A percentile compares a stretch with the other conserved stretches of the same genome.
Evolutionary conservation across 495 filamentous ascomycete species (phyloP).

Genomic region (Lineolata rhizophorae): DNA sequence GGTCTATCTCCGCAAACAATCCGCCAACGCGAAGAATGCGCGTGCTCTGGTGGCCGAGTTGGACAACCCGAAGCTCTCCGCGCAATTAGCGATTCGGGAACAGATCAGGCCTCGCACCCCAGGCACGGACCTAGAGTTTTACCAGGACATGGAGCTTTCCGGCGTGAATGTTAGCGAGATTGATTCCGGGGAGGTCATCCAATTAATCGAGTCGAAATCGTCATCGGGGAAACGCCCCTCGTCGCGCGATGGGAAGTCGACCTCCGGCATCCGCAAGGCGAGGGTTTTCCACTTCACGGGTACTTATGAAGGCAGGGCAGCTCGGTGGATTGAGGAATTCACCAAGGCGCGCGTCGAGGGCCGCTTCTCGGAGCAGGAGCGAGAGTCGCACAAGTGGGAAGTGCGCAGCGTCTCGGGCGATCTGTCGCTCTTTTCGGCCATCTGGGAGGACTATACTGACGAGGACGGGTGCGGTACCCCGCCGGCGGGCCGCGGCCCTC

Average conservation of each 20-base stretch:
- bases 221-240: neutral
- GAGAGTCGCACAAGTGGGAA: conserved; percentile 61
- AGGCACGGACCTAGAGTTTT: conserved; percentile 46
- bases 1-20: conserved; percentile 48
- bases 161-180: conserved; percentile 60
- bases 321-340: conserved; percentile 64
- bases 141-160: conserved; percentile 45
- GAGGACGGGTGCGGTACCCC: conserved; percentile 5
- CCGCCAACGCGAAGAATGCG: conserved; percentile 38
- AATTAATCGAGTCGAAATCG: conserved; percentile 28
- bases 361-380: conserved; percentile 54
- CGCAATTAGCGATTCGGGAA: too few relatives aligned
- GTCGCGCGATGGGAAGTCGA: neutral
- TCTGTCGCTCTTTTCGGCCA: conserved; percentile 46
- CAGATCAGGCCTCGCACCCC: too few relatives aligned
- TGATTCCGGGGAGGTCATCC: conserved; percentile 44
- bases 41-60: conserved; percentile 64
- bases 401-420: conserved; percentile 40
- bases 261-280: neutral
- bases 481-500: conserved; percentile 31
- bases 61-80: conserved; percentile 46
- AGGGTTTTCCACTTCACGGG: conserved; percentile 45
- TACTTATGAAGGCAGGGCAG: conserved; percentile 58
- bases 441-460: conserved; percentile 46
- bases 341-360: conserved; percentile 70